Evolutionary conservation across 2,329 filamentous ascomycete genomes (phyloP), one percentile per base, ranked within the genome.

Genomic region (Cercospora sojina): DNA sequence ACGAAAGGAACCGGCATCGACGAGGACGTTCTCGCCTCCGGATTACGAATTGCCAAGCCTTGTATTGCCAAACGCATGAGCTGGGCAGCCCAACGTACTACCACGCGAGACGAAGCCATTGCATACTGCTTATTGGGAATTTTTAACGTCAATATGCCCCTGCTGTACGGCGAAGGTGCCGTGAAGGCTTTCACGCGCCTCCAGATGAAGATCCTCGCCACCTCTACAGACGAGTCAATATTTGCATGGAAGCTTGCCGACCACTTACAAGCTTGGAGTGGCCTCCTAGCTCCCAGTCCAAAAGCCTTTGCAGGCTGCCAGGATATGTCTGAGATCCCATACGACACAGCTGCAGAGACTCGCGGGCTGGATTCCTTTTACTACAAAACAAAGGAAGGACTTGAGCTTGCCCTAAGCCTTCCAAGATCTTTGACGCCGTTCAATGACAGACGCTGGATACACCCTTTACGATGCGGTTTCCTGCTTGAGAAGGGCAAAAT

Each of bases 81-180:
- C 18, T 72, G 71, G 71, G 71, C 69, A 12, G 23, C 66, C 10
- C 12, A 20, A 9, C 62, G 71, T 23, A 12, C 43, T 20, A 70
- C 69, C 3, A 66, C 65, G 9, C 58, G 76, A 3, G 7, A 64
- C 0, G 81, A 83, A 61, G 82, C 84, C 43, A 74, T 76, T 18
- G 80, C 81, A 0, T 84, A 84, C 53, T 82, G 77, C 8, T 71
- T 84, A 0, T 65, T 84, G 2, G 82, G 82, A 0, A 74, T 84
- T 0, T 83, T 84, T 29, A 74, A 74, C 1, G 74, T 84, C 23
- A 77, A 80, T 32, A 82, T 84, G 61, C 64, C 67, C 9, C 25
- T 69, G 7, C 57, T 69, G 1, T 64, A 67, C 38, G 64, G 67
- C 13, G 67, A 69, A 64, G 65, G 65, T 16, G 43, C 23, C 27